Evolutionary conservation across 805 yeast genomes (phyloP).

Genomic region (Alloascoidea africana): DNA sequence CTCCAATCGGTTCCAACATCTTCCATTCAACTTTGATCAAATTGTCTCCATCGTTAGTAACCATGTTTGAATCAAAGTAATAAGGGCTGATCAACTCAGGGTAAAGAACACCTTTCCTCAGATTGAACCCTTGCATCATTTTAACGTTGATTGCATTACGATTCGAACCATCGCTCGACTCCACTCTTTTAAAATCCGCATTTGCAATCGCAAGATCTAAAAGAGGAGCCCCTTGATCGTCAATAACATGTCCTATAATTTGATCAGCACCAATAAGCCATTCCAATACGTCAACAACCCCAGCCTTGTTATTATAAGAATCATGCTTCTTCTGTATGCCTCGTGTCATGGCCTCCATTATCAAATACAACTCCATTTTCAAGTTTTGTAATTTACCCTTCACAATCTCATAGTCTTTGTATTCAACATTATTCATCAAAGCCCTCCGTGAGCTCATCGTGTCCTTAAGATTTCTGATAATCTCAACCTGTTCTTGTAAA

Average conservation of each 20-base stretch:
- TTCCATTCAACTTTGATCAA: constrained; percentile 48
- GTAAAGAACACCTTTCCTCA: constrained; percentile 38
- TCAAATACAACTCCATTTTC: not conserved
- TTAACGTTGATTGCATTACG: constrained; percentile 41
- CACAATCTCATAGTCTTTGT: not conserved
- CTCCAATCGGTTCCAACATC: constrained; percentile 80
- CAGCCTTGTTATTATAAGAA: constrained; percentile 12
- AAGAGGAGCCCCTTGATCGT: constrained; percentile 43
- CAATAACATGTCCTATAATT: constrained; percentile 54
- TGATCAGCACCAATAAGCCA: constrained; percentile 56
- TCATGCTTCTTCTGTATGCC: constrained; percentile 9
- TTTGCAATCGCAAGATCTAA: constrained; percentile 54
- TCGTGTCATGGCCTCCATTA: not conserved
- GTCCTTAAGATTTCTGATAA: constrained; percentile 24
- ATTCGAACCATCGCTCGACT: constrained; percentile 52
- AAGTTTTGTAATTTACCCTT: not conserved
- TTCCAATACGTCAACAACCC: constrained; percentile 28
- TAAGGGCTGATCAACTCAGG: constrained; percentile 59
- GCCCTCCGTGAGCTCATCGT: not conserved
- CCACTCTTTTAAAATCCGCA: constrained; percentile 44
- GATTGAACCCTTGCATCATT: constrained; percentile 55
- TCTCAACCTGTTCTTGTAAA: constrained; percentile 32
- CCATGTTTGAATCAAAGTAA: constrained; percentile 12
- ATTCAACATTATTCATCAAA: not conserved
- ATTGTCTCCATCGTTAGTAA: constrained; percentile 11